A percentile compares a stretch with the other conserved stretches of the same genome.
phyloP scores from a whole-genome alignment of 176 grass and related monocot genomes.

The Melocanna baccifera region DNA sequence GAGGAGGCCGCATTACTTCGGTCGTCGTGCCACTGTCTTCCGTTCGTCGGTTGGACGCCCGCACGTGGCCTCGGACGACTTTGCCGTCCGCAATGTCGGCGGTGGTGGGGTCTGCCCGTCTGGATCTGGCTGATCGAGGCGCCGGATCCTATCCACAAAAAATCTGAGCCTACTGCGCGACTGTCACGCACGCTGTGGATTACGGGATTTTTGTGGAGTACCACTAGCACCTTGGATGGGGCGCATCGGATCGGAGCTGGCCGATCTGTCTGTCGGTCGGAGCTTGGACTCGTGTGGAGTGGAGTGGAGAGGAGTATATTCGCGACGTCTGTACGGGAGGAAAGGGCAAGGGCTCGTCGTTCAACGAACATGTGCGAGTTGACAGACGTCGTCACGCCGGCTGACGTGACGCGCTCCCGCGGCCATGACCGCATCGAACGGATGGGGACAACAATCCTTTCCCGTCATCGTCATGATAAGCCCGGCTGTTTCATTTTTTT shows the following conservation, averaged over 20 bases:
- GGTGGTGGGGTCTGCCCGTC: not conserved
- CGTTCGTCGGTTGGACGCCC: not conserved
- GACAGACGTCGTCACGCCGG: not conserved
- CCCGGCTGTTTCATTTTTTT: too few relatives aligned
- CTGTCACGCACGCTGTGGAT: not conserved
- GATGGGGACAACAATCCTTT: not conserved
- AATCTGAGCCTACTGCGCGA: too few relatives aligned
- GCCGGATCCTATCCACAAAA: not conserved
- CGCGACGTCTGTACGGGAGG: too few relatives aligned
- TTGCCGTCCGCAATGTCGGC: not conserved
- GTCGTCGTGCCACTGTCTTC: too few relatives aligned
- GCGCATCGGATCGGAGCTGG: too few relatives aligned
- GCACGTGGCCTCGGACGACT: not conserved
- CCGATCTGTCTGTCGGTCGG: too few relatives aligned
- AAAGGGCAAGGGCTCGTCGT: not conserved
- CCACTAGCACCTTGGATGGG: too few relatives aligned
- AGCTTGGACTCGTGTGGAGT: too few relatives aligned
- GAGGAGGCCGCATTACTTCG: too few relatives aligned
- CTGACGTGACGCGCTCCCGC: not conserved
- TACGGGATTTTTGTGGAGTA: not conserved
- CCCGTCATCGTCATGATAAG: too few relatives aligned
- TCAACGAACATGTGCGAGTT: constrained; percentile 1
- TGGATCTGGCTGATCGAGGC: not conserved
- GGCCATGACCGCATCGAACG: not conserved
- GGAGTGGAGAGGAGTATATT: too few relatives aligned